Base-by-base conservation (phyloP, 192 early-diverging fungal species). In the Gryganskiella cystojenkinii region DNA sequence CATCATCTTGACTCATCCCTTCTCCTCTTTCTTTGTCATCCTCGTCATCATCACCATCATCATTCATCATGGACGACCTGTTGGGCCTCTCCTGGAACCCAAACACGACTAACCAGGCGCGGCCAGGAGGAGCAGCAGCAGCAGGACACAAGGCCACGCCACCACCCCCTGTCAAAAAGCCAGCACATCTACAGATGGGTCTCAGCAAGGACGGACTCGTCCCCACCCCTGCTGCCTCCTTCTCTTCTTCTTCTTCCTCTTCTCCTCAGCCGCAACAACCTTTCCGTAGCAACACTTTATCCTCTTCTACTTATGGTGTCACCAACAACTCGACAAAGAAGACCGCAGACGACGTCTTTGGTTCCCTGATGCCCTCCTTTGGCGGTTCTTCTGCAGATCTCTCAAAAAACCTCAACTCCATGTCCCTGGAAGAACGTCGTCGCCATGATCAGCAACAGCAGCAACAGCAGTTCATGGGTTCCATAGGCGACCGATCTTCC, bases 341-440 rank as follows among this genome's bases (percentile, higher is more conserved):
- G 56, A 59, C 61, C 34, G 61, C 74, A n/a, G 74, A 78, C 44
- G 74, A 78, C 46, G 61, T 69, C 52, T 78, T 78, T 78, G 66
- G 67, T 17, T 64, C 74, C 17, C 55, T 78, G 5, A 69, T 78
- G 66, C 31, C 66, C 4, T 63, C 74, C 28, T 78, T 78, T 54
- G 66, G 66, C 6, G 61, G 69, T 28, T 57, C 27, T 30, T 24
- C 51, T n/a, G 8, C 74, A 0, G 20, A 43, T 20, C 27, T 47
- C 30, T 14, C 74, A 37, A 78, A 78, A 50, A 59, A n/a, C 44
- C 61, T 68, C 0, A 69, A 55, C 30, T 27, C 67, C 7, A 78
- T 78, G 74, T 59, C 66, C 3, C 15, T 78, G 19, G 74, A 78
- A 27, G 74, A 69, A 24, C 66, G 74, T 3, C 66, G 61, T 46